Evolutionary conservation across 148 eudicot genomes (phyloP).

Genomic region (Nepenthes mirabilis): DNA sequence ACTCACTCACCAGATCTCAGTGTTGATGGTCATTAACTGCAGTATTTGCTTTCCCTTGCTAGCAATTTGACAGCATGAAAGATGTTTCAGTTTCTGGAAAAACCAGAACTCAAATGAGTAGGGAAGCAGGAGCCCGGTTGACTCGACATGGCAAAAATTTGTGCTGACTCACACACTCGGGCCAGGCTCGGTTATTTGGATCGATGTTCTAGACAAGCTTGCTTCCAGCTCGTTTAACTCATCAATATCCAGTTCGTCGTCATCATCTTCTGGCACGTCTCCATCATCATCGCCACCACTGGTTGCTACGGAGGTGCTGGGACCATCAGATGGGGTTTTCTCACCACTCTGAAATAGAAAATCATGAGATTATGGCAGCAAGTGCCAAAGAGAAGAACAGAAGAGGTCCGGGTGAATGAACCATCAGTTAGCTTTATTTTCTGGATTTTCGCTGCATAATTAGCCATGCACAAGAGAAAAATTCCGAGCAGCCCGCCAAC

Average conservation of each 20-base stretch:
- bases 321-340: slow-evolving; percentile 21
- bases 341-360: slow-evolving; percentile 29
- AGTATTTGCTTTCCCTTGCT: too few relatives aligned
- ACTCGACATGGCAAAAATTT: background rate
- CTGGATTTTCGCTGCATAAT: too few relatives aligned
- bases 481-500: too few relatives aligned
- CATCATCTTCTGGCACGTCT: slow-evolving; percentile 26
- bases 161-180: slow-evolving; percentile 10
- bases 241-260: slow-evolving; percentile 56
- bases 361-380: background rate
- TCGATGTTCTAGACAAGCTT: slow-evolving; percentile 45
- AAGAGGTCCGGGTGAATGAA: background rate
- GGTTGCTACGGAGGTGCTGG: slow-evolving; percentile 39
- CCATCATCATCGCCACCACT: slow-evolving; percentile 10
- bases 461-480: too few relatives aligned
- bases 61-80: too few relatives aligned
- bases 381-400: background rate
- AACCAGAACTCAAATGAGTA: too few relatives aligned
- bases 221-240: slow-evolving; percentile 73
- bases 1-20: too few relatives aligned
- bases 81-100: too few relatives aligned
- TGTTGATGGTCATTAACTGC: too few relatives aligned
- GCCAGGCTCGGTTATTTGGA: slow-evolving; percentile 45
- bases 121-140: too few relatives aligned
- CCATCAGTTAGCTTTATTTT: background rate